phyloP scores from a whole-genome alignment of 139 green algal genomes.

The Gonium pectorale region DNA sequence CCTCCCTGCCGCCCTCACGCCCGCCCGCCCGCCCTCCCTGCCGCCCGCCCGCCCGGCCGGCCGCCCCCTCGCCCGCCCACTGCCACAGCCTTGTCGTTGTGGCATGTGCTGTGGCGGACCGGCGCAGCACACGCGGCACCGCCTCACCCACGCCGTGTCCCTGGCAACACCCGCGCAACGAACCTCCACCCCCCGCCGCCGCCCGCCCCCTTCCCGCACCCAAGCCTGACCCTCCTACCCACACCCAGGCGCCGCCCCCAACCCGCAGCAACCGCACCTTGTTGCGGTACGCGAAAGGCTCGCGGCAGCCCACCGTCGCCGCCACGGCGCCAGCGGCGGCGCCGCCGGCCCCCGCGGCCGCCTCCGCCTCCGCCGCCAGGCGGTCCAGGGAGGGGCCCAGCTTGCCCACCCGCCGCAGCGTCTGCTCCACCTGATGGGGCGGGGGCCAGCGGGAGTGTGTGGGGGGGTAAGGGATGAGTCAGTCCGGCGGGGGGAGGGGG shows the following conservation, averaged over 20 bases:
- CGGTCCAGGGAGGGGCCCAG: constrained; percentile 48
- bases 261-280: constrained; percentile 82
- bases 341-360: no score
- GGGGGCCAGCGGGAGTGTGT: neutral
- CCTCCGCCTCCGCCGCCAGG: neutral
- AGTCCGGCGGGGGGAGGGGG: no score
- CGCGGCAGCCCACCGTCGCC: neutral
- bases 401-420: constrained; percentile 71
- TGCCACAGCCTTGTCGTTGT: no score
- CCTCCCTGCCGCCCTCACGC: no score
- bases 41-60: no score
- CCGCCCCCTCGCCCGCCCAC: no score
- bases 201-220: neutral
- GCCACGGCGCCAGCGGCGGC: neutral
- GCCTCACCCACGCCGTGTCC: no score
- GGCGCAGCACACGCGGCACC: no score
- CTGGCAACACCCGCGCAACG: no score
- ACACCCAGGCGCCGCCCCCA: neutral
- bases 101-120: no score
- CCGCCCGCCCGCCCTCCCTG: constrained; percentile 72
- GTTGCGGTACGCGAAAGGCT: constrained; percentile 81
- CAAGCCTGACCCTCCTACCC: neutral
- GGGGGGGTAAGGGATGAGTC: no score
- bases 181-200: no score
- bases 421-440: constrained; percentile 69